These are phyloP conservation scores for Emergomyces orientalis DNA, from an alignment of 2,329 filamentous ascomycete species.

Conservation along the genomic window DNA sequence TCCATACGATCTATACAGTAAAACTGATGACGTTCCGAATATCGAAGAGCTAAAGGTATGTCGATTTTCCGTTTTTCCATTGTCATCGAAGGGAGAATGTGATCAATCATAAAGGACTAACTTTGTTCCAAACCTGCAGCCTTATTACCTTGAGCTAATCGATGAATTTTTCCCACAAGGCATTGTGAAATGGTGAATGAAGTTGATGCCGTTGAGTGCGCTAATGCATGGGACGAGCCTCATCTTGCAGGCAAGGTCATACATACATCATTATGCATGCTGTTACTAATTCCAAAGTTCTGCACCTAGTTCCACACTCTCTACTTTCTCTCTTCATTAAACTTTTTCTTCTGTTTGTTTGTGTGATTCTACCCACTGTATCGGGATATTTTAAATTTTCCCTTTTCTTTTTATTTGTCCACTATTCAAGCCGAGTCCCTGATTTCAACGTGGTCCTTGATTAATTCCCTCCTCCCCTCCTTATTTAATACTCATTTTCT, in stretches of 20 bases:
- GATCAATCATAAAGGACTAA: slow-evolving; percentile 9
- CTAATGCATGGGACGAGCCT: background rate
- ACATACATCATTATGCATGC: background rate
- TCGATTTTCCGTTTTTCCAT: slow-evolving; percentile 8
- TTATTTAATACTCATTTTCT: too few species aligned
- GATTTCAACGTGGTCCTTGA: too few species aligned
- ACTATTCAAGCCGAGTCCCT: too few species aligned
- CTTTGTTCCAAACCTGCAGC: slow-evolving; percentile 45
- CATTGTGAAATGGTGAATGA: slow-evolving; percentile 14
- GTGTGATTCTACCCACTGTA: background rate
- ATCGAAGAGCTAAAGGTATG: slow-evolving; percentile 65
- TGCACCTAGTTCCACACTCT: background rate
- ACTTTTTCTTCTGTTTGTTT: too few species aligned
- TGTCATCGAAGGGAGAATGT: background rate
- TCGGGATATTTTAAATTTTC: background rate
- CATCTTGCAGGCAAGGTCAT: background rate
- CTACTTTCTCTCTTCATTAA: too few species aligned
- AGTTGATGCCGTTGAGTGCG: background rate
- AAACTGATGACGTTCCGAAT: slow-evolving; percentile 71
- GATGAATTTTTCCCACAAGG: slow-evolving; percentile 19
- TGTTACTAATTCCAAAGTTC: background rate
- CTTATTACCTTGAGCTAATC: slow-evolving; percentile 61
- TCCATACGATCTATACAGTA: slow-evolving; percentile 86
- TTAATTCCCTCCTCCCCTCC: too few species aligned
- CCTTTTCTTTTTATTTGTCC: too few species aligned